Percentiles rank a stretch among this genome's conserved stretches.
phyloP scores from a whole-genome alignment of 1,139 yeast species.

The Candida tunisiensis region DNA sequence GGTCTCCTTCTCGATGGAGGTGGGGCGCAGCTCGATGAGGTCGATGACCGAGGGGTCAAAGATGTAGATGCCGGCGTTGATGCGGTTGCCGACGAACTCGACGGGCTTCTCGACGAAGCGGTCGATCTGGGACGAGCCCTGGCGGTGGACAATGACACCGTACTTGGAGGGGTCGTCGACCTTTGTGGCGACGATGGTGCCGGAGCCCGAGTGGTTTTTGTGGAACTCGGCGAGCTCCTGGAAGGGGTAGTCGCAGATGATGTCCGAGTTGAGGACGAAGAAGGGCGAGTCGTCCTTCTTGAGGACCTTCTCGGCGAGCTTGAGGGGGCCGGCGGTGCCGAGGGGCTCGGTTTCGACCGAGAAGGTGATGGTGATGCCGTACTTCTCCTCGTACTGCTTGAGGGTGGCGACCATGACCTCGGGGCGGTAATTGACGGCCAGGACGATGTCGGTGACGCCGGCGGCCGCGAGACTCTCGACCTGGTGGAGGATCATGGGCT shows the following conservation, averaged over 20 bases:
- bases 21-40: constrained; percentile 93
- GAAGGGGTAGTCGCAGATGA: constrained; percentile 97
- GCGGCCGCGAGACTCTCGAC: constrained; percentile 96
- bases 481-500: constrained; percentile 81
- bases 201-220: constrained; percentile 89
- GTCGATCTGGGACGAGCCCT: constrained; percentile 86
- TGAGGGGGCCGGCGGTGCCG: constrained; percentile 99
- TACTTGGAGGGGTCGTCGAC: constrained; percentile 99
- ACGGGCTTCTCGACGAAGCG: constrained; percentile 99
- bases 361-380: constrained; percentile 90
- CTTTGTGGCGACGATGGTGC: constrained; percentile 98
- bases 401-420: constrained; percentile 97
- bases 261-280: constrained; percentile 96
- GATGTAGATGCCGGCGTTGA: constrained; percentile 93
- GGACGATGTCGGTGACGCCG: constrained; percentile 96
- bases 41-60: constrained; percentile 95
- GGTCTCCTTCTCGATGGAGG: constrained; percentile 98
- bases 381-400: constrained; percentile 84
- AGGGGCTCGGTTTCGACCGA: constrained; percentile 98
- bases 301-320: constrained; percentile 87
- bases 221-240: constrained; percentile 86
- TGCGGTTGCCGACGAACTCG: constrained; percentile 96
- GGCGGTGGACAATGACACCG: constrained; percentile 98
- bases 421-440: constrained; percentile 98
- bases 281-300: constrained; percentile 93